A percentile compares a stretch with the other conserved stretches of the same genome.
These are phyloP conservation scores for Sutorius australiensis DNA, from an alignment of 768 basidiomycete genomes.

Conservation along the genomic window DNA sequence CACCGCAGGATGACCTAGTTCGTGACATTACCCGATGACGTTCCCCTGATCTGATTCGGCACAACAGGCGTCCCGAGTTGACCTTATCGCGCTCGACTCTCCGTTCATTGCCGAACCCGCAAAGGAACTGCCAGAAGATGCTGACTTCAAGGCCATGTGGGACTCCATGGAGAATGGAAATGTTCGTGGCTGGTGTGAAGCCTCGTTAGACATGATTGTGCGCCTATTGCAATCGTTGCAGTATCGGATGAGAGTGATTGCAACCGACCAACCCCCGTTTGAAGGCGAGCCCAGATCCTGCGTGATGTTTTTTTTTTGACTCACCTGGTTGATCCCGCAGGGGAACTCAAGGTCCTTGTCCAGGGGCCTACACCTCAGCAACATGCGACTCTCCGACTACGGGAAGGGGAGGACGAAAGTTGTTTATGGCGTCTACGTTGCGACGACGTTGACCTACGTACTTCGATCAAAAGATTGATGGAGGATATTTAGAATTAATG, in stretches of 20 bases:
- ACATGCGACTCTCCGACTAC: constrained; percentile 49
- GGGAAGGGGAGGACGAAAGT: constrained; percentile 62
- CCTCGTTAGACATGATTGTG: constrained; percentile 50
- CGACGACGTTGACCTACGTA: constrained; percentile 41
- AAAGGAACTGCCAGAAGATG: constrained; percentile 13
- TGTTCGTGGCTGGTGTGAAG: constrained; percentile 68
- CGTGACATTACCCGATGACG: constrained; percentile 1
- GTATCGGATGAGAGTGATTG: constrained; percentile 45
- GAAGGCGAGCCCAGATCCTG: constrained; percentile 40
- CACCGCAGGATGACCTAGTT: constrained; percentile 20
- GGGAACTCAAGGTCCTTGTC: constrained; percentile 63
- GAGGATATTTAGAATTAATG: constrained; percentile 15
- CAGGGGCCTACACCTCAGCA: constrained; percentile 20
- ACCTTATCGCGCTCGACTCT: constrained; percentile 74
- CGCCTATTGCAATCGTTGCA: constrained; percentile 50
- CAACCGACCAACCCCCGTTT: constrained; percentile 56
- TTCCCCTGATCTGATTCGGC: constrained; percentile 11
- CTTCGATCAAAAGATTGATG: constrained; percentile 43
- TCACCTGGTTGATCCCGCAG: constrained; percentile 32
- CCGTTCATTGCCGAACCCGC: constrained; percentile 55
- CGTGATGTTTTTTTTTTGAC: not conserved
- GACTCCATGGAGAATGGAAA: constrained; percentile 41
- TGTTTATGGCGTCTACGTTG: constrained; percentile 71
- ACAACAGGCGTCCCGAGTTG: constrained; percentile 35
- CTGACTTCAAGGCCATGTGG: constrained; percentile 61